phyloP scores from a whole-genome alignment of 225 moss, liverwort and hornwort genomes.

The Marchantia polymorpha region DNA sequence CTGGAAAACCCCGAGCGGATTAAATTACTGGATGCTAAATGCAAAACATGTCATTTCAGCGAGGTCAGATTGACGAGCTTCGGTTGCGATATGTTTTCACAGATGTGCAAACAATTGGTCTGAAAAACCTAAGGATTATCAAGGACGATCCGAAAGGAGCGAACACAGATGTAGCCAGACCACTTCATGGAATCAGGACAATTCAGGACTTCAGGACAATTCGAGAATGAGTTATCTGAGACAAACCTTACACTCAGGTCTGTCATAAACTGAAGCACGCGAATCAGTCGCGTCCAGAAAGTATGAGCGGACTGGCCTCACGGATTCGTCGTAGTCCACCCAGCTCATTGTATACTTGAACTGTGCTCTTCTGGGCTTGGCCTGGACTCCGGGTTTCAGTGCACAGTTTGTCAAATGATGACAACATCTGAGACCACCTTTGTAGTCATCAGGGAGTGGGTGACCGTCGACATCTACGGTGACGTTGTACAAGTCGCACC shows the following conservation, averaged over 20 bases:
- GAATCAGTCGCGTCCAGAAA: conserved; percentile 20
- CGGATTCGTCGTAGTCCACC: conserved; percentile 25
- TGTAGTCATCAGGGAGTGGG: conserved; percentile 23
- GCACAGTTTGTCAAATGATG: conserved; percentile 27
- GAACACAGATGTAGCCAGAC: too few species aligned
- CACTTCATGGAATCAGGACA: too few species aligned
- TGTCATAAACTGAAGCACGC: conserved; percentile 27
- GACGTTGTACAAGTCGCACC: conserved; percentile 29
- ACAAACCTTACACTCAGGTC: conserved; percentile 15
- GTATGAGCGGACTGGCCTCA: conserved; percentile 19
- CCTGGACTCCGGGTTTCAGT: conserved; percentile 7
- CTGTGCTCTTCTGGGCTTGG: conserved; percentile 11
- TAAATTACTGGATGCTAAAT: too few species aligned
- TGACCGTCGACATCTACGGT: conserved; percentile 16
- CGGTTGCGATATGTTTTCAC: too few species aligned
- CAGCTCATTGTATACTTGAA: conserved; percentile 28
- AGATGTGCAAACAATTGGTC: too few species aligned
- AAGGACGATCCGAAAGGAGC: too few species aligned
- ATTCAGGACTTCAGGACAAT: too few species aligned
- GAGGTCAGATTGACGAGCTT: too few species aligned
- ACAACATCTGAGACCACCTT: conserved; percentile 31
- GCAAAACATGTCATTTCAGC: too few species aligned
- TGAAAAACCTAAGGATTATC: too few species aligned
- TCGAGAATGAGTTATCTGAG: background rate
- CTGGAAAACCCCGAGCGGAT: too few species aligned